These are phyloP conservation scores for Cronartium ribicola DNA, from an alignment of 1,284 basidiomycete species.

Conservation along the genomic window DNA sequence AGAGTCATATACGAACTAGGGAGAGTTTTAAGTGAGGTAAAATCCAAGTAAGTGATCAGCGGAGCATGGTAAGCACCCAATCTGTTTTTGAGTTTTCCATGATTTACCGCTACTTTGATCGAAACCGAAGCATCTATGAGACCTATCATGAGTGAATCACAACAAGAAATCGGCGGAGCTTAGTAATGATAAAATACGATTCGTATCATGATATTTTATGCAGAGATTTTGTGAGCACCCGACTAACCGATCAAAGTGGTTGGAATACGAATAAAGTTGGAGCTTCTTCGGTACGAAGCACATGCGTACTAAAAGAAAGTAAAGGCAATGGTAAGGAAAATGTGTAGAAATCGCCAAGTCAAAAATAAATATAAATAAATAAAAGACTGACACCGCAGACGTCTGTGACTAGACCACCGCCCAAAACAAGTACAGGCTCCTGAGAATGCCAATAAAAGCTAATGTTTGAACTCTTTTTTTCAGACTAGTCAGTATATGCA, in stretches of 20 bases:
- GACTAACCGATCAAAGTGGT: constrained; percentile 53
- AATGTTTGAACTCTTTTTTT: background rate
- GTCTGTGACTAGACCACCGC: constrained; percentile 54
- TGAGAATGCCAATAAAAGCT: background rate
- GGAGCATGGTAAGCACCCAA: constrained; percentile 55
- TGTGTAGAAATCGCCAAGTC: background rate
- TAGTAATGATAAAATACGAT: background rate
- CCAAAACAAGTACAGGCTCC: constrained; percentile 55
- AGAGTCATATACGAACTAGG: constrained; percentile 49
- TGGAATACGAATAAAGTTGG: constrained; percentile 56
- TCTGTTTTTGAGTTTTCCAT: constrained; percentile 53
- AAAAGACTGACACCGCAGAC: background rate
- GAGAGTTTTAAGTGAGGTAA: constrained; percentile 55
- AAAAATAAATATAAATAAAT: background rate
- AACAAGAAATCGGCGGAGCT: background rate
- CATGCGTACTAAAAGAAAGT: constrained; percentile 52
- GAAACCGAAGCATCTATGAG: constrained; percentile 55
- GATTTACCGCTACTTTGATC: constrained; percentile 55
- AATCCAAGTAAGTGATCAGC: constrained; percentile 56
- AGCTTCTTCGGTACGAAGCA: constrained; percentile 54
- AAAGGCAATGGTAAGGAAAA: constrained; percentile 42
- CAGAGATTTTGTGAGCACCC: too few species aligned
- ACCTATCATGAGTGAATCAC: background rate
- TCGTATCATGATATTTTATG: background rate
- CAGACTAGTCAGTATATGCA: background rate